Evolutionary conservation across 1,284 basidiomycete species (phyloP), one percentile per base, ranked within the genome.

Genomic region (Sanguinoderma infundibulare): DNA sequence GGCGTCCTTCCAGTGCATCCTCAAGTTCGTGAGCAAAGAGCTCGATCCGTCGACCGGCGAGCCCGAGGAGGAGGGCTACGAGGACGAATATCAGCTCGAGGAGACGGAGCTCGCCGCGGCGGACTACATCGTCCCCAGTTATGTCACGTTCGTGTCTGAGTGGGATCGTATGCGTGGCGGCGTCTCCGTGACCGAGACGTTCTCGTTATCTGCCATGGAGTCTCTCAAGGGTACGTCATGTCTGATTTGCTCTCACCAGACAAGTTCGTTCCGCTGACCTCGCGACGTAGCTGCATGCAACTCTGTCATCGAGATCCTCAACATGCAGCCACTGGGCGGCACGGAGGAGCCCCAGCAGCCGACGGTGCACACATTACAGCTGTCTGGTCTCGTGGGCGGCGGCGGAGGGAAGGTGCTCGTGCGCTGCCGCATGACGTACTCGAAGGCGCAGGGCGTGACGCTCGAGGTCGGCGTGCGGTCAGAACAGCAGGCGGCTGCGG

Each of bases 11-110:
- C 83, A 85, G 64, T 98, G 95, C 74, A 88, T 90, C n/a, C 88
- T 99, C 76, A 96, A 95, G 76, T 99, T 98, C 74, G 82, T 97
- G 69, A 96, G 94, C 78, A 99, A 99, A 78, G 98, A 99, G 75
- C 87, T 99, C 17, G 98, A 99, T 76, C 98, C 98, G 15, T 83
- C 90, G 28, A 97, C 92, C n/a, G 96, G 96, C 55, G 92, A 96
- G 75, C 97, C 98, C 14, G 98, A 99, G 76, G 95, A 94, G 69
- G 96, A 98, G 67, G 98, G 98, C 7, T 99, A 99, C 78, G 93
- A 96, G 74, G 98, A 99, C 80, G 97, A 99, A 77, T 99, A 99
- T 78, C 93, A 96, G 76, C 83, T 98, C 44, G 97, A 98, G 77
- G 98, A 98, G 67, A 87, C 98, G 59, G 98, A 98, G 73, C 81